Percentiles rank a stretch among this genome's conserved stretches.
These are phyloP conservation scores for Aspergillus egyptiacus DNA, from an alignment of 495 filamentous ascomycete species.

Conservation along the genomic window DNA sequence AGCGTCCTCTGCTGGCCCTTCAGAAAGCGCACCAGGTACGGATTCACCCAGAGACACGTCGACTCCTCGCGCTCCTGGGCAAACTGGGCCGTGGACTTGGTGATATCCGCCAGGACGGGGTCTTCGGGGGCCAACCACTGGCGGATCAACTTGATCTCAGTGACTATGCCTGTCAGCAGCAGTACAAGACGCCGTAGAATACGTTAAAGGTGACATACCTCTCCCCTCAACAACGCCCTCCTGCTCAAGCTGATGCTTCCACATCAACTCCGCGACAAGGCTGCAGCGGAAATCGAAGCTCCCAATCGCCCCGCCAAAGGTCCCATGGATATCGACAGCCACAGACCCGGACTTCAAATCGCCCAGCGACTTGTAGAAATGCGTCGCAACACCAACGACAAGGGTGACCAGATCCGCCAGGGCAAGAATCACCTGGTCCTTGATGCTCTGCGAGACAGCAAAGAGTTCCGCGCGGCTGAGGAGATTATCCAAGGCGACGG, in stretches of 20 bases:
- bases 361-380: constrained; percentile 26
- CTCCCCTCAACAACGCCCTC: constrained; percentile 19
- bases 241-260: constrained; percentile 30
- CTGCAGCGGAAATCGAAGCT: constrained; percentile 30
- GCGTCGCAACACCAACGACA: constrained; percentile 26
- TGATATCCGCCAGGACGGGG: constrained; percentile 14
- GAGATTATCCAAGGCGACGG: constrained; percentile 27
- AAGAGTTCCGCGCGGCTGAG: constrained; percentile 33
- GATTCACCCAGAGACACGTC: not conserved
- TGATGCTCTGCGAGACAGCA: constrained; percentile 33
- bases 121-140: constrained; percentile 24
- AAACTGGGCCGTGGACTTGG: not conserved
- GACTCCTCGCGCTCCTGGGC: not conserved
- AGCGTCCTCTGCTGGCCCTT: not conserved
- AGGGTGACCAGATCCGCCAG: constrained; percentile 33
- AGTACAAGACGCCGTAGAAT: not conserved
- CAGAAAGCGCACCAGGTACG: not conserved
- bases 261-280: constrained; percentile 31
- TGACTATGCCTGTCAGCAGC: constrained; percentile 6
- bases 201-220: constrained; percentile 11
- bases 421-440: constrained; percentile 34
- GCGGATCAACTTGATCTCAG: constrained; percentile 18
- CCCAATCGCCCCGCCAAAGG: constrained; percentile 27
- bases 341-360: constrained; percentile 21
- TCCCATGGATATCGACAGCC: constrained; percentile 30